Evolutionary conservation across 176 grass and related monocot genomes (phyloP).

Genomic region (Microstegium vimineum): DNA sequence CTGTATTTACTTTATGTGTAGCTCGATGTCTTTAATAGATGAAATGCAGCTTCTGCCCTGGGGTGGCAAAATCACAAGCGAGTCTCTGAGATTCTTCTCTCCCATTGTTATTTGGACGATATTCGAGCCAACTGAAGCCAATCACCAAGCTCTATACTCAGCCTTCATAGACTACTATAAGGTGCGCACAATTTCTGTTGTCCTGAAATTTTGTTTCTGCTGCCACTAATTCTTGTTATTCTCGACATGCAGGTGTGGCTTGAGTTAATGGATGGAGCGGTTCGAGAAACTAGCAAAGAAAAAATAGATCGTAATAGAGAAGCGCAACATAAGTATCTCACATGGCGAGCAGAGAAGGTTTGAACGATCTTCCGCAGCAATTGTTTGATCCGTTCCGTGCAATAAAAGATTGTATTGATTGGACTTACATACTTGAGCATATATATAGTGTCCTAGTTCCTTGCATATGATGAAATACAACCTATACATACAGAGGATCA

Average conservation of each 20-base stretch:
- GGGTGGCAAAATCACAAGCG: conserved; percentile 93
- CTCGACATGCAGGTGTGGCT: conserved; percentile 60
- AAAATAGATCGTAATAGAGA: conserved; percentile 44
- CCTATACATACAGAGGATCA: too few species aligned
- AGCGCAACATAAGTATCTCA: conserved; percentile 85
- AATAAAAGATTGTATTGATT: background rate
- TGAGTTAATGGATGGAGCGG: conserved; percentile 53
- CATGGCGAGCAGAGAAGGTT: conserved; percentile 90
- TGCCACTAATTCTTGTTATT: background rate
- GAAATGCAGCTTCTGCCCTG: conserved; percentile 91
- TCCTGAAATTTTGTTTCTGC: background rate
- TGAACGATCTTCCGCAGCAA: too few species aligned
- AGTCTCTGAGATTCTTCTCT: conserved; percentile 91
- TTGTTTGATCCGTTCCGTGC: too few species aligned
- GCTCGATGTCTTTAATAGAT: conserved; percentile 56
- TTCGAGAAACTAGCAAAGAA: conserved; percentile 29
- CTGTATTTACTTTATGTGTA: conserved; percentile 45
- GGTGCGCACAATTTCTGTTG: conserved; percentile 1
- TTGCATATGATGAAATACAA: background rate
- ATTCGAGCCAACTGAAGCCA: conserved; percentile 55
- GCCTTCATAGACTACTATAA: conserved; percentile 85
- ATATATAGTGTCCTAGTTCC: background rate
- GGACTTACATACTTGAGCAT: background rate
- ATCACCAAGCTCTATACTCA: conserved; percentile 49
- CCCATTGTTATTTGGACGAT: conserved; percentile 83